phyloP scores from a whole-genome alignment of 1,139 yeast genomes.

The Scheffersomyces insectosa region DNA sequence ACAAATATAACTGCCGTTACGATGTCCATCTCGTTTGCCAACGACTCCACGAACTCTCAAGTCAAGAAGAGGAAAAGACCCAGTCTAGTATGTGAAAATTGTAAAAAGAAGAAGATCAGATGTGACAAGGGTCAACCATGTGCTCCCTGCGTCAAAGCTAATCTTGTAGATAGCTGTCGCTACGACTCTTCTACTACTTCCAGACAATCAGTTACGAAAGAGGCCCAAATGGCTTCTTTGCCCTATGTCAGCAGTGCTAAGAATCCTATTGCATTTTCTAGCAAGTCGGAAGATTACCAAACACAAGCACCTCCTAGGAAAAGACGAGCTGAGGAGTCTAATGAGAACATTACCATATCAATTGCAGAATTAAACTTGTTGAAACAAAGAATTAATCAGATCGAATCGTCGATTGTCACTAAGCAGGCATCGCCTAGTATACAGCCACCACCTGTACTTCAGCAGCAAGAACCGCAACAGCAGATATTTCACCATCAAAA shows the following conservation, averaged over 20 bases:
- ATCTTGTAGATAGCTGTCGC: conserved; percentile 19
- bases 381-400: conserved; percentile 24
- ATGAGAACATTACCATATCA: conserved; percentile 10
- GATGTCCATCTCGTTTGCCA: background rate
- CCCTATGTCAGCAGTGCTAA: conserved; percentile 30
- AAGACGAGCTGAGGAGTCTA: background rate
- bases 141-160: conserved; percentile 29
- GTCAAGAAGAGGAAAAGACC: conserved; percentile 26
- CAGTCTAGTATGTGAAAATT: conserved; percentile 35
- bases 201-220: background rate
- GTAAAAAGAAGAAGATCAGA: conserved; percentile 33
- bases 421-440: background rate
- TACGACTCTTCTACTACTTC: conserved; percentile 18
- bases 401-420: conserved; percentile 15
- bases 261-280: conserved; percentile 20
- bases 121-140: conserved; percentile 40
- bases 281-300: background rate
- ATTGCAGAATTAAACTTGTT: conserved; percentile 25
- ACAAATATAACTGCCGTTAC: too few relatives aligned
- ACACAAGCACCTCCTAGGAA: background rate
- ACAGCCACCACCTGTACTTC: background rate
- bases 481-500: background rate
- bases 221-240: conserved; percentile 8
- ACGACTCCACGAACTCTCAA: background rate
- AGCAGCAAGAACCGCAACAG: background rate